These are phyloP conservation scores for Leptomonas pyrrhocoris DNA, from an alignment of 208 protist genomes.

Conservation along the genomic window DNA sequence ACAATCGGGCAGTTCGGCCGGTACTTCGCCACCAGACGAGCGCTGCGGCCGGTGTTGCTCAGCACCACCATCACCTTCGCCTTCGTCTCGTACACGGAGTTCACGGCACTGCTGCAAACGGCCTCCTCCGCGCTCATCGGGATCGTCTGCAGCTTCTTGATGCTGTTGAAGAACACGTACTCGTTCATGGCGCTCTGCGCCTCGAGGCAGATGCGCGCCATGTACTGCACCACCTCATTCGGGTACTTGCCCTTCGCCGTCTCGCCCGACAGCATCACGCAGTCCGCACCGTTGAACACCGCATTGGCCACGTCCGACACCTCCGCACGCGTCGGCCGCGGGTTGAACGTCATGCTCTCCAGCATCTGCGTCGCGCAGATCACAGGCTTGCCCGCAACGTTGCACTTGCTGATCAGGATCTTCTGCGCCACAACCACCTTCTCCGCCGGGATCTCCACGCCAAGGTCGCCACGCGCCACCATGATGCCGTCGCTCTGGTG, in stretches of 20 bases:
- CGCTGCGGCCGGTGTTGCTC: constrained; percentile 93
- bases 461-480: constrained; percentile 99
- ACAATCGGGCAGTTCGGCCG: constrained; percentile 95
- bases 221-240: constrained; percentile 95
- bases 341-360: constrained; percentile 97
- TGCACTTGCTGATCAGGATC: constrained; percentile 99
- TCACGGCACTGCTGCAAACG: constrained; percentile 94
- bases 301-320: constrained; percentile 98
- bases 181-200: constrained; percentile 83
- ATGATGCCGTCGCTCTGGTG: constrained; percentile 97
- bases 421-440: constrained; percentile 98
- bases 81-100: constrained; percentile 92
- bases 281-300: constrained; percentile 98
- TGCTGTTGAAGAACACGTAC: constrained; percentile 84
- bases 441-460: constrained; percentile 98
- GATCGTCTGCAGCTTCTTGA: constrained; percentile 84
- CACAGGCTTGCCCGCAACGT: constrained; percentile 97
- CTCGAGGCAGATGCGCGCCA: constrained; percentile 93
- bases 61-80: constrained; percentile 92
- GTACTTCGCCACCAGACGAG: constrained; percentile 96
- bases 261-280: constrained; percentile 99
- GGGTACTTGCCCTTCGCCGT: constrained; percentile 98
- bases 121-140: constrained; percentile 88
- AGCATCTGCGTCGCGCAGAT: constrained; percentile 99
- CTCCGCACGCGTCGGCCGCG: constrained; percentile 98